Conservation (phyloP, 805 yeast genomes). For the Pichia phayaonensis region DNA sequence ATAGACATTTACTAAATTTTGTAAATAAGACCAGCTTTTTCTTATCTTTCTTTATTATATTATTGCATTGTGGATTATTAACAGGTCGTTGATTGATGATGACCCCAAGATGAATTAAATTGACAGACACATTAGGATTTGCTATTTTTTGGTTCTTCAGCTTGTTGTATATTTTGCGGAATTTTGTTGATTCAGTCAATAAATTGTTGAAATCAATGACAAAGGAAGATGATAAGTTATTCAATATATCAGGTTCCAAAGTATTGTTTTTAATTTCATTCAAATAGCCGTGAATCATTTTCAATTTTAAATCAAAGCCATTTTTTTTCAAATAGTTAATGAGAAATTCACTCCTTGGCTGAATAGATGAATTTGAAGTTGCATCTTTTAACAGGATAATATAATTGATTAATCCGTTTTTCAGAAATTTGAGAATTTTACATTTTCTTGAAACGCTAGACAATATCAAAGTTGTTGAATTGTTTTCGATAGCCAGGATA, state of each 20-base stretch:
- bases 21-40: constrained; percentile 14
- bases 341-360: constrained; percentile 22
- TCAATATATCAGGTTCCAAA: constrained; percentile 8
- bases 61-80: neutral
- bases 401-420: constrained; percentile 21
- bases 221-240: constrained; percentile 11
- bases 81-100: constrained; percentile 5
- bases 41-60: neutral
- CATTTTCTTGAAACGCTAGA: neutral
- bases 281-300: constrained; percentile 20
- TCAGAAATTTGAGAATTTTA: neutral
- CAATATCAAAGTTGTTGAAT: neutral
- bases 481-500: neutral
- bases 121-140: neutral
- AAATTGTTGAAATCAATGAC: constrained; percentile 15
- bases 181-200: constrained; percentile 20
- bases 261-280: constrained; percentile 20
- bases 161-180: constrained; percentile 23
- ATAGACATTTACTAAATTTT: constrained; percentile 14
- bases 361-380: constrained; percentile 11
- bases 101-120: constrained; percentile 11
- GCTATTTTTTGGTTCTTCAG: constrained; percentile 11
- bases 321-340: constrained; percentile 15
- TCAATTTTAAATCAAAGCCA: constrained; percentile 19
- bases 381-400: constrained; percentile 15